A percentile compares a stretch with the other conserved stretches of the same genome.
These are phyloP conservation scores for Saccharomycopsis microspora DNA, from an alignment of 805 yeast genomes.

Conservation along the genomic window DNA sequence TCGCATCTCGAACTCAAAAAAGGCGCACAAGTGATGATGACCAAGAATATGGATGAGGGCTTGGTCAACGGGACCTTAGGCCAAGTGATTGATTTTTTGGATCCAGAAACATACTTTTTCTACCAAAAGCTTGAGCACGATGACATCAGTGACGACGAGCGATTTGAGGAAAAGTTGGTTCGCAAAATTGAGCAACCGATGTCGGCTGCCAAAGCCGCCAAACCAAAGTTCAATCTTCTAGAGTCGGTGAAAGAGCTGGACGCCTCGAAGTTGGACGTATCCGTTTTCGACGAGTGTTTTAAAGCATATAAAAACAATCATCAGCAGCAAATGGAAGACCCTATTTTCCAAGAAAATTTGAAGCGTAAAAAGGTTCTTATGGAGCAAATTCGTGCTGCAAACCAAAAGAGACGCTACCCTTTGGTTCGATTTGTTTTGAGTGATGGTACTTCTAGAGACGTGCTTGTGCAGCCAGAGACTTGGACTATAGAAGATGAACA, in stretches of 20 bases:
- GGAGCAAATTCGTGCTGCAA: constrained; percentile 30
- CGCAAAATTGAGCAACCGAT: constrained; percentile 15
- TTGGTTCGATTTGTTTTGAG: constrained; percentile 65
- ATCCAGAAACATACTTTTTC: constrained; percentile 36
- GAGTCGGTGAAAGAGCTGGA: constrained; percentile 22
- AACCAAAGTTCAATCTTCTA: constrained; percentile 13
- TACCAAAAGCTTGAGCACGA: constrained; percentile 21
- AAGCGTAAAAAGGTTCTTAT: constrained; percentile 37
- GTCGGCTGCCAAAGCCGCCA: constrained; percentile 14
- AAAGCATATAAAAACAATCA: constrained; percentile 21
- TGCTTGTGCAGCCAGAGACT: constrained; percentile 68
- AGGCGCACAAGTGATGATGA: constrained; percentile 77
- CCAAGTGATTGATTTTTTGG: constrained; percentile 48
- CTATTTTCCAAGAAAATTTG: constrained; percentile 22
- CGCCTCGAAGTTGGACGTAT: constrained; percentile 26
- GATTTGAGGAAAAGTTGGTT: constrained; percentile 14
- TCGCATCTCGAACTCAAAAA: constrained; percentile 42
- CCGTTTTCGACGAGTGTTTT: constrained; percentile 34
- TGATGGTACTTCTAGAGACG: constrained; percentile 47
- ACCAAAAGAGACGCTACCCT: constrained; percentile 47
- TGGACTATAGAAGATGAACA: constrained; percentile 74
- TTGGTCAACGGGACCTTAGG: constrained; percentile 75
- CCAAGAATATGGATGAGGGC: constrained; percentile 61
- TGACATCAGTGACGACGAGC: constrained; percentile 5
- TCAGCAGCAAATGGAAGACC: constrained; percentile 19